Percentiles rank a stretch among this genome's conserved stretches.
These are phyloP conservation scores for Penicillium riverlandense DNA, from an alignment of 495 filamentous ascomycete species.

Conservation along the genomic window DNA sequence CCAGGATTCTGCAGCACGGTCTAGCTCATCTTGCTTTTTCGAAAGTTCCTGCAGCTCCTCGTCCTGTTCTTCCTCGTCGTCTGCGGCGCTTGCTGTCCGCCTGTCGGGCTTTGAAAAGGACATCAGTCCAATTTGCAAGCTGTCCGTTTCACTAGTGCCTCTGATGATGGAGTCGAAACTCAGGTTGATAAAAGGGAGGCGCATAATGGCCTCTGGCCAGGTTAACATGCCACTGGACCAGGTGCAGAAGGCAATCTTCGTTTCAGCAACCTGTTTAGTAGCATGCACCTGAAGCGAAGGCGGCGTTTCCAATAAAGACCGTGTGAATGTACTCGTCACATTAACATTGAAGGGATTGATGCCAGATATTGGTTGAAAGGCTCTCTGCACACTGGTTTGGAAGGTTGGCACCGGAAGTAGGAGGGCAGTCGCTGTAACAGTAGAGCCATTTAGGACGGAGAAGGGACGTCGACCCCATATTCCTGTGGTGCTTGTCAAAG, in stretches of 20 bases:
- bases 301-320: conserved; percentile 15
- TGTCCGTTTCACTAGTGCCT: conserved; percentile 16
- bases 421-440: conserved; percentile 12
- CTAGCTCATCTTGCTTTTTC: conserved; percentile 12
- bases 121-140: conserved; percentile 28
- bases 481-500: conserved; percentile 17
- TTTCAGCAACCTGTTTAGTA: conserved; percentile 20
- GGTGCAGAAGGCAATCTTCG: conserved; percentile 22
- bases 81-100: background rate
- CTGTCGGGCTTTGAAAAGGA: conserved; percentile 11
- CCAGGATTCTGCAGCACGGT: conserved; percentile 28
- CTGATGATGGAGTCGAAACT: conserved; percentile 12
- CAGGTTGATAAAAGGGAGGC: conserved; percentile 16
- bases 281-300: conserved; percentile 26
- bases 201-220: conserved; percentile 28
- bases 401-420: conserved; percentile 26
- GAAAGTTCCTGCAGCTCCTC: conserved; percentile 10
- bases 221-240: conserved; percentile 30
- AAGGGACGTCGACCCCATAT: conserved; percentile 21
- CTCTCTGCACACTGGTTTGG: conserved; percentile 20
- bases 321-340: conserved; percentile 18
- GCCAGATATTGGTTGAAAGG: conserved; percentile 22
- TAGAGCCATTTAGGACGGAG: conserved; percentile 24
- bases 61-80: conserved; percentile 22
- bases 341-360: conserved; percentile 29